phyloP scores from a whole-genome alignment of 2,329 filamentous ascomycete species.

The Nemania abortiva region DNA sequence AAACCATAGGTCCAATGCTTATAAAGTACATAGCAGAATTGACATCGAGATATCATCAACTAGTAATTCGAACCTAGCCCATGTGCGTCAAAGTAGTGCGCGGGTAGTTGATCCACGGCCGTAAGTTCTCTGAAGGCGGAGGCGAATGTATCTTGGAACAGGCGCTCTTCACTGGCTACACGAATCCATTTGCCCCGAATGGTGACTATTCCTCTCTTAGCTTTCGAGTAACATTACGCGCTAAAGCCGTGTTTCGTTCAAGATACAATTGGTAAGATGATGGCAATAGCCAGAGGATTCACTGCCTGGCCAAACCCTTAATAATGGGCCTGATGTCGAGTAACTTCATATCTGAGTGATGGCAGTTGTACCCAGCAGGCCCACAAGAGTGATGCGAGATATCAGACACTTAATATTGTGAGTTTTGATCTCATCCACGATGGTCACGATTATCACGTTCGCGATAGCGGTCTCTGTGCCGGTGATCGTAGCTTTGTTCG shows the following conservation, averaged over 20 bases:
- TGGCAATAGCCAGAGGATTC: background rate
- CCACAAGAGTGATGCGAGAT: background rate
- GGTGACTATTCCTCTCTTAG: background rate
- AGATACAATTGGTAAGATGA: background rate
- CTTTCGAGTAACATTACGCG: background rate
- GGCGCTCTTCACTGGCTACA: background rate
- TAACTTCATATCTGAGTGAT: background rate
- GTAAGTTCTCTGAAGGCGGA: background rate
- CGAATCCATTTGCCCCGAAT: slow-evolving; percentile 7
- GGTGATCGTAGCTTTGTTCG: slow-evolving; percentile 46
- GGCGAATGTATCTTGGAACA: background rate
- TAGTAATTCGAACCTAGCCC: background rate
- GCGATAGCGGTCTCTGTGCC: slow-evolving; percentile 46
- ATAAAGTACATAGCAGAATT: background rate
- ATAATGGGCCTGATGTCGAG: background rate
- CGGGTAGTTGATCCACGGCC: background rate
- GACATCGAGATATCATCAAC: background rate
- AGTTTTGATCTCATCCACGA: slow-evolving; percentile 30
- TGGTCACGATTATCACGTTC: slow-evolving; percentile 50
- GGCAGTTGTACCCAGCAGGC: background rate
- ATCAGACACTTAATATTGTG: background rate
- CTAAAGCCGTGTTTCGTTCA: background rate
- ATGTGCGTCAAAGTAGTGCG: background rate
- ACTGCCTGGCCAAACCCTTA: background rate
- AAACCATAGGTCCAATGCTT: background rate